These are phyloP conservation scores for Dendrobium huoshanense DNA, from an alignment of 106 monocot genomes.

Conservation along the genomic window DNA sequence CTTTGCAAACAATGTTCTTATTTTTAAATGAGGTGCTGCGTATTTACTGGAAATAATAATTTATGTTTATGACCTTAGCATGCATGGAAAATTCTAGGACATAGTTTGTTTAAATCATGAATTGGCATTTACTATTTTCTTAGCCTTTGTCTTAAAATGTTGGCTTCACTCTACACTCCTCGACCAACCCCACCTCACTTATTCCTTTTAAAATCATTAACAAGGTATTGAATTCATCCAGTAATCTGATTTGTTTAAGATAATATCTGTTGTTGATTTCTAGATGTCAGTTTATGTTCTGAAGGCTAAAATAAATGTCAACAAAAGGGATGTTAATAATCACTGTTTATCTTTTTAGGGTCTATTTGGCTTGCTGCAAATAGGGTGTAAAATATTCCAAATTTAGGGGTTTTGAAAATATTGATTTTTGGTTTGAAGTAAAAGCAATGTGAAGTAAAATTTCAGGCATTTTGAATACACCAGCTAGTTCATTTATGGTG, in stretches of 20 bases:
- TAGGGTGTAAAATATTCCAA: too few relatives aligned
- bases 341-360: neutral
- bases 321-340: neutral
- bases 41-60: neutral
- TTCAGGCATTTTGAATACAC: too few relatives aligned
- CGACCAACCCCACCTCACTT: neutral
- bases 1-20: neutral
- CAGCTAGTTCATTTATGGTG: too few relatives aligned
- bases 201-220: neutral
- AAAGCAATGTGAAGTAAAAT: too few relatives aligned
- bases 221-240: constrained; percentile 1
- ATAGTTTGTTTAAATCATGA: neutral
- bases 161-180: neutral
- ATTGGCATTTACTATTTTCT: neutral
- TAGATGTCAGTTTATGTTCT: neutral
- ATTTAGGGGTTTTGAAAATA: too few relatives aligned
- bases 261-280: neutral
- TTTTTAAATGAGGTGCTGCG: neutral
- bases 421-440: too few relatives aligned
- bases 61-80: neutral
- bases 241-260: neutral
- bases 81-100: neutral
- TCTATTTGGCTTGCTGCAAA: too few relatives aligned
- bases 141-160: neutral
- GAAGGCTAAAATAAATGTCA: neutral